Percentiles rank a stretch among this genome's conserved stretches.
phyloP scores from a whole-genome alignment of 177 flowering plant species.

The Vitis hybrid region DNA sequence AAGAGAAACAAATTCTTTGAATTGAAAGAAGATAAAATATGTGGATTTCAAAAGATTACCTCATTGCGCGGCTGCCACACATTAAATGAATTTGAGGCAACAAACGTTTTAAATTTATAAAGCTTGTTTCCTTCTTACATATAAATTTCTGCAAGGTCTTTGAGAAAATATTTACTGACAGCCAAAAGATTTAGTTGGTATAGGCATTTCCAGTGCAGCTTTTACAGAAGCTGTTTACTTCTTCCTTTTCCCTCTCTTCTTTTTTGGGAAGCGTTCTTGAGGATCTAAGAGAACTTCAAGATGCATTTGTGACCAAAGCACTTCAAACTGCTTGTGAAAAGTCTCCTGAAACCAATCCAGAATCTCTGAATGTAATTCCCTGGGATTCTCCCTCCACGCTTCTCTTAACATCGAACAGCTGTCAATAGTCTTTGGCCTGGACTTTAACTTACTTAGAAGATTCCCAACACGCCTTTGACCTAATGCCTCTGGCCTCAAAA shows the following conservation, averaged over 20 bases:
- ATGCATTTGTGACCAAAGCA: constrained; percentile 74
- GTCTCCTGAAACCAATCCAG: constrained; percentile 71
- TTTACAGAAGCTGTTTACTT: constrained; percentile 3
- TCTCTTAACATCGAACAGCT: constrained; percentile 54
- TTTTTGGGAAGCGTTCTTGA: constrained; percentile 49
- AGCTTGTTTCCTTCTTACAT: too few relatives aligned
- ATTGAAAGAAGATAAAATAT: too few relatives aligned
- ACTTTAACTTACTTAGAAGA: constrained; percentile 48
- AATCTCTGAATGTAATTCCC: constrained; percentile 53
- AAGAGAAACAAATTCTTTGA: too few relatives aligned
- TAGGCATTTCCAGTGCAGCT: too few relatives aligned
- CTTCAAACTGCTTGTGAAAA: constrained; percentile 47
- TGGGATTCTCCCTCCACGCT: constrained; percentile 67
- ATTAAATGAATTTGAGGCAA: too few relatives aligned
- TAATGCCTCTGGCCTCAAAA: constrained; percentile 61
- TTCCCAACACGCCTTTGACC: constrained; percentile 79
- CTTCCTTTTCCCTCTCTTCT: constrained; percentile 29
- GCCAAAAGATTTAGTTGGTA: too few relatives aligned
- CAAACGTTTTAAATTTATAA: too few relatives aligned
- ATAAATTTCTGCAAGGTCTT: too few relatives aligned
- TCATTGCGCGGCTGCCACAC: too few relatives aligned
- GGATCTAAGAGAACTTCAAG: constrained; percentile 49
- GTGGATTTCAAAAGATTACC: too few relatives aligned
- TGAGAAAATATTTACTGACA: too few relatives aligned
- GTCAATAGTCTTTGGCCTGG: constrained; percentile 37